Evolutionary conservation across 2,329 filamentous ascomycete genomes (phyloP), one percentile per base, ranked within the genome.

Genomic region (Neoscytalidium dimidiatum): DNA sequence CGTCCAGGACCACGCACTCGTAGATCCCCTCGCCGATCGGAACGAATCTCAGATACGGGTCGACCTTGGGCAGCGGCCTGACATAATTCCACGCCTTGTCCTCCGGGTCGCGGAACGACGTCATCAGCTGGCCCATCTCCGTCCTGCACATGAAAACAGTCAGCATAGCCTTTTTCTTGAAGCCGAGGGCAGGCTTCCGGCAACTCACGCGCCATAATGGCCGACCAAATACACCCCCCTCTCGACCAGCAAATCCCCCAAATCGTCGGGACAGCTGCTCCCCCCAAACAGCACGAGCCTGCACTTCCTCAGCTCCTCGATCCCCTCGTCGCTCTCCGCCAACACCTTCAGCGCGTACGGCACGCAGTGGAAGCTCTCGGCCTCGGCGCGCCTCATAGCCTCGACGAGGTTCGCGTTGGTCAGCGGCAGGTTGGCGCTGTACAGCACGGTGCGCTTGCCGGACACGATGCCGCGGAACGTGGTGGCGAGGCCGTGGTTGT

Each of bases 311-410:
- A 89, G 73, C 1, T 76, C 75, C 0, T 75, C 69, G 14, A 88
- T 79, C 0, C 88, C 88, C 19, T 83, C 80, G 0, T 84, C 77
- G 0, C 82, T 81, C 70, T 90, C 88, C 0, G 83, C 83, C 1
- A 90, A 78, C 0, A 91, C 75, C 69, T 90, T 90, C 19, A 91
- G 73, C 0, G 85, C 83, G 68, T 90, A 90, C 0, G 88, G 88
- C 0, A 90, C 88, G 2, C 80, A 83, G 64, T 88, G 83, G 33
- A 90, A 83, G 21, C 85, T 82, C 62, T 89, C 81, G 0, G 82
- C 80, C 19, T 80, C 51, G 3, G 52, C 62, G 7, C 71, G 72
- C 7, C 74, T 68, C 68, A 87, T 79, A 11, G 80, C 80, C 4
- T 75, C 71, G 1, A 84, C 73, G 1, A 88, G 73, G 17, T 81